phyloP scores from a whole-genome alignment of 2,329 filamentous ascomycete genomes.

The Sphaerulina vaccinii region DNA sequence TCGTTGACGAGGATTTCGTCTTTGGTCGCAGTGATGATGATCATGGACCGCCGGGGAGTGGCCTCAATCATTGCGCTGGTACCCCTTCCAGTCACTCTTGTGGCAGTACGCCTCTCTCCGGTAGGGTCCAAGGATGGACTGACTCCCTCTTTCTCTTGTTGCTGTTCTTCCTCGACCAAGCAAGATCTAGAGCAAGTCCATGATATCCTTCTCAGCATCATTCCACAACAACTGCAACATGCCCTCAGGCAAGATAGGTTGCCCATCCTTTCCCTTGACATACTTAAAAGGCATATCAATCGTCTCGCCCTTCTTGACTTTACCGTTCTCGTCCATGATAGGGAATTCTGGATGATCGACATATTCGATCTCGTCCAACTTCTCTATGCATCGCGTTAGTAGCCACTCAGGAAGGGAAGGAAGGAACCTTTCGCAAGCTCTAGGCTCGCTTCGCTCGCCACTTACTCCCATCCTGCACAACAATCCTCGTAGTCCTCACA shows the following conservation, averaged over 20 bases:
- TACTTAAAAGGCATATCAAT: slow-evolving; percentile 99
- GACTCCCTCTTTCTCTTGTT: too few species aligned
- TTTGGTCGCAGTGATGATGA: too few species aligned
- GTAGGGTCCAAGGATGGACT: too few species aligned
- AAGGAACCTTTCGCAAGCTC: too few species aligned
- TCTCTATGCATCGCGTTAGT: slow-evolving; percentile 53
- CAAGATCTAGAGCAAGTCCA: slow-evolving; percentile 78
- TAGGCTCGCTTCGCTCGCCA: too few species aligned
- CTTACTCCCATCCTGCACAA: slow-evolving; percentile 79
- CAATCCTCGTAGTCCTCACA: slow-evolving; percentile 85
- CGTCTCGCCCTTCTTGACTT: slow-evolving; percentile 66
- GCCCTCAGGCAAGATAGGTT: slow-evolving; percentile 91
- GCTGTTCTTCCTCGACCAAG: too few species aligned
- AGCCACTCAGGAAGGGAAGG: neutral
- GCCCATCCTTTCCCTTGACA: slow-evolving; percentile 66
- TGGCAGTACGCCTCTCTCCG: too few species aligned
- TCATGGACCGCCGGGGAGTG: too few species aligned
- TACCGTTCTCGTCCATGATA: slow-evolving; percentile 62
- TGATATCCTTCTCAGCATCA: slow-evolving; percentile 88
- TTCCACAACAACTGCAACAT: slow-evolving; percentile 93
- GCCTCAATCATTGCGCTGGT: too few species aligned
- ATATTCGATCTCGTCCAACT: slow-evolving; percentile 76
- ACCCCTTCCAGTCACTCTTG: too few species aligned
- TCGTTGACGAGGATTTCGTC: too few species aligned
- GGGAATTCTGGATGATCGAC: slow-evolving; percentile 85